Percentiles rank a stretch among this genome's conserved stretches.
phyloP scores from a whole-genome alignment of 1,284 basidiomycete species.

The Ganoderma lingzhi region DNA sequence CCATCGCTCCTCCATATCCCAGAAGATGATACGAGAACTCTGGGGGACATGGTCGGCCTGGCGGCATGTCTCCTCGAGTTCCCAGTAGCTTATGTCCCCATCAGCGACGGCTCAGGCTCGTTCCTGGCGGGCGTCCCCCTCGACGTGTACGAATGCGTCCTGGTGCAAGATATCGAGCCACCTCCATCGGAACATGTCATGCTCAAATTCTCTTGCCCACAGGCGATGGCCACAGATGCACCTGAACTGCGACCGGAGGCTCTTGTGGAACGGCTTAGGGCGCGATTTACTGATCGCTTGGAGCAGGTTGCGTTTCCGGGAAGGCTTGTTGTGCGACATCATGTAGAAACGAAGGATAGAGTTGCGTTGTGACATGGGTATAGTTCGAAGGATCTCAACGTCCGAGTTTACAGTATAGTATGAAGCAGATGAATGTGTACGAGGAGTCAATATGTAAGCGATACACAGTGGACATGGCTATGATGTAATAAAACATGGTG shows the following conservation, averaged over 20 bases:
- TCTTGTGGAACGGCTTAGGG: slow-evolving; percentile 27
- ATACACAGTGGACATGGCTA: too few relatives aligned
- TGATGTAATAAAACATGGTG: too few relatives aligned
- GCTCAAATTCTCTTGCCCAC: slow-evolving; percentile 54
- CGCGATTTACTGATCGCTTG: slow-evolving; percentile 27
- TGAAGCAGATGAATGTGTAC: neutral
- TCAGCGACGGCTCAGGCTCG: slow-evolving; percentile 38
- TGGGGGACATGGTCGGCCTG: slow-evolving; percentile 50
- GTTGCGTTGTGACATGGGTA: slow-evolving; percentile 35
- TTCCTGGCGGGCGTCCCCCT: slow-evolving; percentile 54
- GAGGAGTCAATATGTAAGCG: neutral
- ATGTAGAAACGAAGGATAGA: slow-evolving; percentile 34
- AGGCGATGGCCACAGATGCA: slow-evolving; percentile 31
- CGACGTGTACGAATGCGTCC: slow-evolving; percentile 55
- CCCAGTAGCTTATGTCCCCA: slow-evolving; percentile 62
- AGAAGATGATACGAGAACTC: slow-evolving; percentile 10
- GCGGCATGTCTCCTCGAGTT: slow-evolving; percentile 66
- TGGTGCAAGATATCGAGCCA: slow-evolving; percentile 20
- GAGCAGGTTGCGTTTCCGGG: slow-evolving; percentile 17
- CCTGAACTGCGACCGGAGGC: slow-evolving; percentile 31
- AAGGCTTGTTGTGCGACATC: slow-evolving; percentile 28
- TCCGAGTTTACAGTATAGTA: neutral
- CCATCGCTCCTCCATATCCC: neutral
- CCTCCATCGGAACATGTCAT: slow-evolving; percentile 37
- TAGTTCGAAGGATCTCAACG: neutral